Evolutionary conservation across 305 asterid genomes (phyloP).

Genomic region (Solanum chacoense): DNA sequence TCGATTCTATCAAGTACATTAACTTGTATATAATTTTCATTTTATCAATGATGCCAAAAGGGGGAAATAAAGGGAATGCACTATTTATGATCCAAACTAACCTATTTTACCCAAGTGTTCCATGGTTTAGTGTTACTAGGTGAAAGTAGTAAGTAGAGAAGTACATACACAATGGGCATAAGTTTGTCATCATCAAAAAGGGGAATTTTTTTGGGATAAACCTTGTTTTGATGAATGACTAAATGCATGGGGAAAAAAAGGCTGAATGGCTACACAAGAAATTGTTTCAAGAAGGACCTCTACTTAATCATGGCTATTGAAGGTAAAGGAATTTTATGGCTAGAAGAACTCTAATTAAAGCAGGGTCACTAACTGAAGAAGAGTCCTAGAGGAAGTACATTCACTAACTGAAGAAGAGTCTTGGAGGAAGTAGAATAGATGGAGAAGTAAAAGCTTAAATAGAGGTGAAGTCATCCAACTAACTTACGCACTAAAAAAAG

Average conservation of each 20-base stretch:
- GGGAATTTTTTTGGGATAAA: neutral
- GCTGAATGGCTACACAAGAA: neutral
- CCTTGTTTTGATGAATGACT: too few relatives aligned
- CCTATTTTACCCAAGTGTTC: neutral
- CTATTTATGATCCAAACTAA: neutral
- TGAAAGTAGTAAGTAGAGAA: neutral
- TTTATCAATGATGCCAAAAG: neutral
- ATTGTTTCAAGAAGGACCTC: neutral
- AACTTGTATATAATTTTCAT: too few relatives aligned
- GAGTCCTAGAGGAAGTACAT: neutral
- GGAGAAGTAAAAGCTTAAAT: neutral
- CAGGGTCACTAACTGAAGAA: neutral
- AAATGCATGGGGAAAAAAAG: neutral
- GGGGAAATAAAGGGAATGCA: neutral
- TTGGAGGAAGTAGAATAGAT: neutral
- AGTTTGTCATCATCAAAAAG: neutral
- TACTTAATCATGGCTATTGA: neutral
- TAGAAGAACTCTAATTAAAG: neutral
- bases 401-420: neutral
- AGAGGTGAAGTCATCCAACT: neutral
- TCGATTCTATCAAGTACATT: neutral
- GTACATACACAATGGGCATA: neutral
- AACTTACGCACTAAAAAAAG: neutral
- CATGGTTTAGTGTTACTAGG: neutral
- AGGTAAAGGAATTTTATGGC: neutral